A percentile compares a stretch with the other conserved stretches of the same genome.
phyloP scores from a whole-genome alignment of 805 yeast genomes.

The Schwanniomyces vanrijiae region DNA sequence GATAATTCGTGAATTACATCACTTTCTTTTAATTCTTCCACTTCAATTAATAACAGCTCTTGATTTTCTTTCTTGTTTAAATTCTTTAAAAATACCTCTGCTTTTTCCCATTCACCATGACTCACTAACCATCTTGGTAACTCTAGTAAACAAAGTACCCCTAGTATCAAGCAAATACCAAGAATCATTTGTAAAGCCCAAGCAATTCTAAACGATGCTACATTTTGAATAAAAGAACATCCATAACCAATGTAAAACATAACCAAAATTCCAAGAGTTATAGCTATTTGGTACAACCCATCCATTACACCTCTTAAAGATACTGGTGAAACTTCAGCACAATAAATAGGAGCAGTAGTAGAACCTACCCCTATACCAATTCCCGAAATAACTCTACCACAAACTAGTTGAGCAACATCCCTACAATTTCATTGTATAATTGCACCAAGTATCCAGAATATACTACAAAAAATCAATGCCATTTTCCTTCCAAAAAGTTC shows the following conservation, averaged over 20 bases:
- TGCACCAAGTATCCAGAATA: slow-evolving; percentile 29
- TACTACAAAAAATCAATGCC: slow-evolving; percentile 20
- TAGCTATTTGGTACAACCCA: slow-evolving; percentile 20
- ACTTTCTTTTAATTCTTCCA: slow-evolving; percentile 60
- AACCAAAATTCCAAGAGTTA: slow-evolving; percentile 17
- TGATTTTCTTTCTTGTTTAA: slow-evolving; percentile 39
- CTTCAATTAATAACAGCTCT: slow-evolving; percentile 50
- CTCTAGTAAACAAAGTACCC: slow-evolving; percentile 44
- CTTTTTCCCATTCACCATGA: slow-evolving; percentile 46
- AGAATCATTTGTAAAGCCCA: slow-evolving; percentile 47
- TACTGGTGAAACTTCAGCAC: slow-evolving; percentile 26
- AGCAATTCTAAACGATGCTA: slow-evolving; percentile 42
- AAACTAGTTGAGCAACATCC: slow-evolving; percentile 21
- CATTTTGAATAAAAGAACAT: slow-evolving; percentile 45
- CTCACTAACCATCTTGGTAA: slow-evolving; percentile 51
- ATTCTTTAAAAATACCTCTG: slow-evolving; percentile 42
- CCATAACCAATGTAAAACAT: slow-evolving; percentile 30
- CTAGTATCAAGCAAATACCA: slow-evolving; percentile 31
- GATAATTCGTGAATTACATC: slow-evolving; percentile 50
- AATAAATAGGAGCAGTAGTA: slow-evolving; percentile 30
- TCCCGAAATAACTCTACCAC: slow-evolving; percentile 32
- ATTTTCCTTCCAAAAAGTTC: slow-evolving; percentile 27
- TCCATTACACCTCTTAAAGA: slow-evolving; percentile 21
- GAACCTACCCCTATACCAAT: slow-evolving; percentile 29
- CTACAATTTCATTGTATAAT: slow-evolving; percentile 22